Evolutionary conservation across 2,329 filamentous ascomycete species (phyloP).

Genomic region (Epichloe coenophiala): DNA sequence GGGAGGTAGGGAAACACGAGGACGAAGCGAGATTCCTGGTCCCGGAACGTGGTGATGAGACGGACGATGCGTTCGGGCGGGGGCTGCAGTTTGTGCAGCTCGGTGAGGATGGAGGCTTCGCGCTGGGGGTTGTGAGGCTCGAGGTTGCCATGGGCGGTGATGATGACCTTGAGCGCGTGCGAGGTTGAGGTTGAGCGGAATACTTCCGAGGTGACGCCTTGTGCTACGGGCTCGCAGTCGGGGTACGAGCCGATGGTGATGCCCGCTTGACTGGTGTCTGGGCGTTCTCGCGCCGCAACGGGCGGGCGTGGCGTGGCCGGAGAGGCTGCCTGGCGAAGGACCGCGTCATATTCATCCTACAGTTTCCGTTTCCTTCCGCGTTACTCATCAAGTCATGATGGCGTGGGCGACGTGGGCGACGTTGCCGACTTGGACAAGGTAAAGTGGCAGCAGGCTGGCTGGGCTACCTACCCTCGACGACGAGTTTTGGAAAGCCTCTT

Average conservation of each 20-base stretch:
- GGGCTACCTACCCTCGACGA: conserved; percentile 33
- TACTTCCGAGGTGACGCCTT: conserved; percentile 70
- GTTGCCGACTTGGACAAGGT: neutral
- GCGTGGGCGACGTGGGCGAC: neutral
- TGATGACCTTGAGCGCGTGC: conserved; percentile 74
- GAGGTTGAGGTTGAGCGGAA: conserved; percentile 49
- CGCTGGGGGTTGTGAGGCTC: conserved; percentile 73
- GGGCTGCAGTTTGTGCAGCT: conserved; percentile 30
- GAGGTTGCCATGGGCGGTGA: conserved; percentile 55
- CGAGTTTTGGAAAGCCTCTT: conserved; percentile 45
- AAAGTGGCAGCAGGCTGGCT: neutral
- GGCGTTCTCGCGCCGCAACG: too few species aligned
- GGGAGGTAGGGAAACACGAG: conserved; percentile 75
- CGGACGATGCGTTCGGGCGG: conserved; percentile 36
- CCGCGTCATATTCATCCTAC: conserved; percentile 45
- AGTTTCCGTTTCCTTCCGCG: neutral
- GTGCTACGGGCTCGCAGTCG: conserved; percentile 40
- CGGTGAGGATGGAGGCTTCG: conserved; percentile 61
- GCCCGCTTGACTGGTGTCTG: conserved; percentile 12
- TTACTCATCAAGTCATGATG: neutral
- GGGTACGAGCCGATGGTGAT: conserved; percentile 37
- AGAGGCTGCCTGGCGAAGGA: conserved; percentile 10
- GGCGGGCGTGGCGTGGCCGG: neutral
- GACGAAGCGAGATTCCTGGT: conserved; percentile 57
- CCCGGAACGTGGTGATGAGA: conserved; percentile 60